Base-by-base conservation (phyloP, 1,139 yeast species). In the Debaryomyces sp. region DNA sequence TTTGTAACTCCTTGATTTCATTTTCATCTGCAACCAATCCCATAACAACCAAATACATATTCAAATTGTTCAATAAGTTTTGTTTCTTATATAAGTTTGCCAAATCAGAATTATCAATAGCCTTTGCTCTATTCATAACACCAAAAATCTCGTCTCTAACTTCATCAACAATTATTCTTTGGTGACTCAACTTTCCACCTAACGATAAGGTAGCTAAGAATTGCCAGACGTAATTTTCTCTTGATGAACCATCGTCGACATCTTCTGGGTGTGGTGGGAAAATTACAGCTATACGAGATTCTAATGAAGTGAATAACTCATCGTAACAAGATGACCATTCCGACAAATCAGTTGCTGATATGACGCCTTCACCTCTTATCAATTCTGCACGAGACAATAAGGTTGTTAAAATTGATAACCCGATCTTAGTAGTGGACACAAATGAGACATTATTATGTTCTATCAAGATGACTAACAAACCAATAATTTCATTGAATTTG, bases 71-170 rank as follows among this genome's bases (percentile, higher is more conserved):
- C 61, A 87, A 78, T 61, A 87, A 80, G 68, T 84, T 87, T 52
- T 78, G 81, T 58, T 86, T 80, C 63, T 77, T 81, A 61, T 79
- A 78, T 54, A 76, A 69, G 54, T 81, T 78, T 22, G 82, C 84
- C 52, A 77, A 63, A 51, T 84, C 87, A 15, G 75, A 64, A 46
- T 76, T 73, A 51, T 75, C 80, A 46, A 87, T 74, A 30, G 83
- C 83, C 73, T 89, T 90, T 17, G 97, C 96, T 57, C 86, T 81
- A 53, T 78, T 82, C 83, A 92, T 89, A 12, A 90, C 89, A 33
- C 95, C 96, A 63, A 94, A 92, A 54, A 94, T 92, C 68, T 89
- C 92, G 62, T 89, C 96, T 70, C 98, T 83, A 21, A 91, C 94
- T 66, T 92, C 97, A 67, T 91, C 98, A 45, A 94, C 96, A 59